Evolutionary conservation across 129 eudicot genomes (phyloP), one percentile per base, ranked within the genome.

Genomic region (Flaveria robusta): DNA sequence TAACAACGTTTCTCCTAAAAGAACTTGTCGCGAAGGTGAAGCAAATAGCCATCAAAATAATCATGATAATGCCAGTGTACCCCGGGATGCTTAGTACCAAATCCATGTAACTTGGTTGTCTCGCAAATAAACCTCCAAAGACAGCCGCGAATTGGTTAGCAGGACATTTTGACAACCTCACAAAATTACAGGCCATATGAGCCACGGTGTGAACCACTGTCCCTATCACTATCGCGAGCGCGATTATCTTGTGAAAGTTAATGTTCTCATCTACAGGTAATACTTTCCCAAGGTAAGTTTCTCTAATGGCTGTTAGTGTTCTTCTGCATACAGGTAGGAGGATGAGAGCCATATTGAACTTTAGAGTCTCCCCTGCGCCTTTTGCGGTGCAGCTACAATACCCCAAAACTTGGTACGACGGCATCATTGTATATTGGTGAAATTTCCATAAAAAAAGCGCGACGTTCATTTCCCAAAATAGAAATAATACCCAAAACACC

Each of bases 11-110:
- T 79, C 96, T 85, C 71, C 99, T 77, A 49, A 95, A 91, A 15
- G 97, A 87, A 81, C 91, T 94, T 24, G 90, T 91, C 1, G 99
- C 99, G 24, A 95, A 70, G 45, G 84, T 84, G 87, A 91, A 95
- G 42, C 86, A 77, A 71, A 84, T 83, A 7, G 81, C 46, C 99
- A 95, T 95, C 71, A 95, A 10, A 43, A 87, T 20, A 5, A 82
- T 15, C 96, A 95, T 91, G 49, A 87, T 0, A 7, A 91, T 69
- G 13, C 99, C 99, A 0, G 99, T 89, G 9, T 49, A 24, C 12
- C 99, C 97, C 0, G 87, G 87, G 50, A 75, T 76, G 26, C 87
- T 84, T 41, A 39, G 23, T 19, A 83, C 47, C 14, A 95, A 39
- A 60, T 85, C 91, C 74, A 72, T 47, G 52, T 89, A 95, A 66